phyloP scores from a whole-genome alignment of 257 asterid genomes.

The Plantago elongata region DNA sequence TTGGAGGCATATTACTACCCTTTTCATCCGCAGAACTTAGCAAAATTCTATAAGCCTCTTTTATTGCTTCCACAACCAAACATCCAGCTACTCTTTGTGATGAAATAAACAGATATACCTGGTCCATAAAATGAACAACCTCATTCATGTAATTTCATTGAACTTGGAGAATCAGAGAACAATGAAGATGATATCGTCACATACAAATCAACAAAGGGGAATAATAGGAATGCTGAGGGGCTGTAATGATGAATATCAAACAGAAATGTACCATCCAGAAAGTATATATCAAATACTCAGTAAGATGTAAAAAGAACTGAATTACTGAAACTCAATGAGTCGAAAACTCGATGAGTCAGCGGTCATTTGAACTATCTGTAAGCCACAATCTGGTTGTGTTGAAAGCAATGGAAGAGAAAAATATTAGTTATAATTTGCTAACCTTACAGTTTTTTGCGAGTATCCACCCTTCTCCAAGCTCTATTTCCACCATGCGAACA shows the following conservation, averaged over 20 bases:
- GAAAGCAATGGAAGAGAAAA: not conserved
- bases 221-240: no score
- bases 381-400: not conserved
- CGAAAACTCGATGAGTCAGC: no score
- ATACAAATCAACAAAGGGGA: no score
- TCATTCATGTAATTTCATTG: slow-evolving; percentile 11
- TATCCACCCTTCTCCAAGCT: slow-evolving; percentile 89
- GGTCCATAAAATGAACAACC: not conserved
- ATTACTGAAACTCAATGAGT: no score
- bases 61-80: slow-evolving; percentile 59
- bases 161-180: no score
- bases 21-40: slow-evolving; percentile 27
- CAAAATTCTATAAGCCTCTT: slow-evolving; percentile 46
- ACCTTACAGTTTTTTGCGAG: slow-evolving; percentile 59
- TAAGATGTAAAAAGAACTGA: no score
- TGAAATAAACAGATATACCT: slow-evolving; percentile 66
- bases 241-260: not conserved
- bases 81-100: slow-evolving; percentile 69
- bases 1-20: slow-evolving; percentile 16
- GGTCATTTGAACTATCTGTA: not conserved
- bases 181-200: no score
- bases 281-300: slow-evolving; percentile 2
- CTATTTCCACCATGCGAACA: slow-evolving; percentile 70
- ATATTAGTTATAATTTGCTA: not conserved
- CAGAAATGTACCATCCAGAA: not conserved